phyloP scores from a whole-genome alignment of 129 eudicot species.

The Pittosporum tobira region DNA sequence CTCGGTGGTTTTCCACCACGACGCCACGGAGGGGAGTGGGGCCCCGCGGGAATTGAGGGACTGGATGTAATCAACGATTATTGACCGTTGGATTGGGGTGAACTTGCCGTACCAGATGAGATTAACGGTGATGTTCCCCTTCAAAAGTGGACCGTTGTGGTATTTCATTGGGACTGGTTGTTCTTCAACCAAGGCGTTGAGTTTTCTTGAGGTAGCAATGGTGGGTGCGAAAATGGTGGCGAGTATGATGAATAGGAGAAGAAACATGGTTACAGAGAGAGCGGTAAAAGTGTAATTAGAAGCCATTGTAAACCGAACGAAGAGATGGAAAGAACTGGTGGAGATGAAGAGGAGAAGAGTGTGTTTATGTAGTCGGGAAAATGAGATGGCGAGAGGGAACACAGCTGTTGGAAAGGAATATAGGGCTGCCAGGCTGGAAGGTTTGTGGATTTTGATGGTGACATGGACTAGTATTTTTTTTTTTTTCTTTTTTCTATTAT shows the following conservation, averaged over 20 bases:
- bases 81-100: slow-evolving; percentile 48
- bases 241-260: slow-evolving; percentile 23
- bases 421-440: too few species aligned
- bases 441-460: too few species aligned
- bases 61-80: slow-evolving; percentile 49
- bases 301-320: too few species aligned
- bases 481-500: too few species aligned
- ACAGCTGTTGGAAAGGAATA: too few species aligned
- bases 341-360: too few species aligned
- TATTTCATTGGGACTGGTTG: slow-evolving; percentile 49
- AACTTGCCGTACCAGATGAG: slow-evolving; percentile 82
- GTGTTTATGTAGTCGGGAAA: too few species aligned
- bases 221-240: slow-evolving; percentile 9
- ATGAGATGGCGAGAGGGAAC: too few species aligned
- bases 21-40: slow-evolving; percentile 36
- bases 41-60: slow-evolving; percentile 30
- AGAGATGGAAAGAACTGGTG: too few species aligned
- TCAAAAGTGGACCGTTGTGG: slow-evolving; percentile 60
- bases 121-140: slow-evolving; percentile 54
- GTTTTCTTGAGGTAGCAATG: slow-evolving; percentile 2
- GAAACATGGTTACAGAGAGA: background rate
- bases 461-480: too few species aligned
- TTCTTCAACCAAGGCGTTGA: slow-evolving; percentile 37
- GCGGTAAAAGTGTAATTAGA: slow-evolving; percentile 28
- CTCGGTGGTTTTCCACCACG: slow-evolving; percentile 65